Evolutionary conservation across 164 flowering plant species (phyloP).

Genomic region (Vitis rupestris): DNA sequence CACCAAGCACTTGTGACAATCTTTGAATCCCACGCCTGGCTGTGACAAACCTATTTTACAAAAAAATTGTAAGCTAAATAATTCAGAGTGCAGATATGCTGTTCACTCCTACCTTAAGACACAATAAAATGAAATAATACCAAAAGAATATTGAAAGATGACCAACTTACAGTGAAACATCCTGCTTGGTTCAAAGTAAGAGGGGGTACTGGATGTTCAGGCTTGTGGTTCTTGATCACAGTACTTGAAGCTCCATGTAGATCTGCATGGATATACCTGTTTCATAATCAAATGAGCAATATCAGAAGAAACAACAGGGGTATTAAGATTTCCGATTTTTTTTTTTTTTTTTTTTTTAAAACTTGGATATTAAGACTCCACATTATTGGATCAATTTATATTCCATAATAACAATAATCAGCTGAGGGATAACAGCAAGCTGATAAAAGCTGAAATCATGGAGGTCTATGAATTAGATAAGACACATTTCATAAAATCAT

Average conservation of each 20-base stretch:
- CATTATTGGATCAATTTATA: too few species aligned
- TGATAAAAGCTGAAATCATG: too few species aligned
- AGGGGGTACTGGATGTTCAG: constrained; percentile 82
- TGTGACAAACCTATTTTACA: constrained; percentile 82
- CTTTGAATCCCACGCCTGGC: constrained; percentile 98
- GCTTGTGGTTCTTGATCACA: constrained; percentile 91
- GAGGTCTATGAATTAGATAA: too few species aligned
- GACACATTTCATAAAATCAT: too few species aligned
- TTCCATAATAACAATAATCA: too few species aligned
- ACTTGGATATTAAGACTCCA: too few species aligned
- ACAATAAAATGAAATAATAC: neutral
- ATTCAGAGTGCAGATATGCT: neutral
- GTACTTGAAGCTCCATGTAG: constrained; percentile 99
- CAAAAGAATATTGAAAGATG: neutral
- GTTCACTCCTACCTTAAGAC: neutral
- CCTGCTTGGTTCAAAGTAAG: constrained; percentile 95
- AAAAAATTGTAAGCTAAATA: neutral
- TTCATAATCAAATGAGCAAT: constrained; percentile 12
- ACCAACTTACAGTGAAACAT: constrained; percentile 77
- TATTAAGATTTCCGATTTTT: neutral
- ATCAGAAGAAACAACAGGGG: neutral
- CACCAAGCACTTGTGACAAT: constrained; percentile 99
- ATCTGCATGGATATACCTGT: constrained; percentile 95
- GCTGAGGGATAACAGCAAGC: too few species aligned
- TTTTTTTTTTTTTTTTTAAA: too few species aligned